phyloP scores from a whole-genome alignment of 1,284 basidiomycete species.

The Mrakiaceae sp. region DNA sequence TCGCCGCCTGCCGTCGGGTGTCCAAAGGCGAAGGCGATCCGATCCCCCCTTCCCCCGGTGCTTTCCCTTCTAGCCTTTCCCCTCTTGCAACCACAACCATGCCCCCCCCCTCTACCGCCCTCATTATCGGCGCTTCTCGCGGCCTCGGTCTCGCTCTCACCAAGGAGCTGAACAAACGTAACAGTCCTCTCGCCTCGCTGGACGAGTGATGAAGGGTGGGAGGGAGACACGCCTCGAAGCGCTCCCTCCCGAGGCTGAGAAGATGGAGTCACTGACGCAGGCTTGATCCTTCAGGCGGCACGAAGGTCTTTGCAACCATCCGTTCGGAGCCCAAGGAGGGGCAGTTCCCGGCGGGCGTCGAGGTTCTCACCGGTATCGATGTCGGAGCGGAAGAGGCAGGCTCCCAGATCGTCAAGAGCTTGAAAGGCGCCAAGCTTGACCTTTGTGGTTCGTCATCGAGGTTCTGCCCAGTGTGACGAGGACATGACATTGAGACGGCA shows the following conservation, averaged over 20 bases:
- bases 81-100: not conserved
- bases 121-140: slow-evolving; percentile 37
- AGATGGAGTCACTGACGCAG: too few species aligned
- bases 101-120: slow-evolving; percentile 12
- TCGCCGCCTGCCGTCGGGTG: too few species aligned
- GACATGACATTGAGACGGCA: not conserved
- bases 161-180: slow-evolving; percentile 22
- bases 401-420: slow-evolving; percentile 30
- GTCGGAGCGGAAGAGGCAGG: slow-evolving; percentile 33
- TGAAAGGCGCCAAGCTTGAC: slow-evolving; percentile 32
- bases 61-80: too few species aligned
- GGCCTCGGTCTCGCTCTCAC: slow-evolving; percentile 40
- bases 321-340: slow-evolving; percentile 25
- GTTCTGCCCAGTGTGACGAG: not conserved
- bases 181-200: too few species aligned
- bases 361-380: slow-evolving; percentile 36
- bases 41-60: too few species aligned
- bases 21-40: too few species aligned
- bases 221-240: too few species aligned
- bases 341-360: slow-evolving; percentile 30
- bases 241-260: too few species aligned
- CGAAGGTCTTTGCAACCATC: slow-evolving; percentile 36
- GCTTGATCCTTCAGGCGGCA: not conserved
- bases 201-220: too few species aligned
- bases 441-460: slow-evolving; percentile 12